phyloP scores from a whole-genome alignment of 192 early-diverging fungal species.

The Pilaira anomala region DNA sequence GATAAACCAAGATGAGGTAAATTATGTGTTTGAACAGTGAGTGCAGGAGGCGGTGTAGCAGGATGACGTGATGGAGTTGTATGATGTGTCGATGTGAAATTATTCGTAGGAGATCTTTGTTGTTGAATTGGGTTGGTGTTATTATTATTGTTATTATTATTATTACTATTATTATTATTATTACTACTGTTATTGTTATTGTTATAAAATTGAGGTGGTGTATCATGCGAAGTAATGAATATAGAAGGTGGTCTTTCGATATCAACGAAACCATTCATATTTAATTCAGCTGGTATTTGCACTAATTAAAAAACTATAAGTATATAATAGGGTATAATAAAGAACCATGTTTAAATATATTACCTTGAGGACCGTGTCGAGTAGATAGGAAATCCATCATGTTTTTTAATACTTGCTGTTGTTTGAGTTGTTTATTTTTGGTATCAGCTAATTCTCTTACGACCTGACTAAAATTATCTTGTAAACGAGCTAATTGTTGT shows the following conservation, averaged over 20 bases:
- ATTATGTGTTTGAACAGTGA: conserved; percentile 40
- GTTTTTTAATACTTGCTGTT: conserved; percentile 65
- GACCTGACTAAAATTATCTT: conserved; percentile 69
- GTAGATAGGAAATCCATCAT: conserved; percentile 56
- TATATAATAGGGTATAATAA: too few relatives aligned
- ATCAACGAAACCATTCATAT: background rate
- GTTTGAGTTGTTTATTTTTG: conserved; percentile 58
- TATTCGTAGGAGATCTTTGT: conserved; percentile 24
- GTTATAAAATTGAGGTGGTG: background rate
- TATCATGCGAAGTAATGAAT: conserved; percentile 56
- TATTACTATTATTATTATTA: too few relatives aligned
- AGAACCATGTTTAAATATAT: background rate
- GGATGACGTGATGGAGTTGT: conserved; percentile 11
- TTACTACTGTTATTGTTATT: too few relatives aligned
- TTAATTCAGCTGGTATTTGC: conserved; percentile 10
- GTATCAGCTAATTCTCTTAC: conserved; percentile 70
- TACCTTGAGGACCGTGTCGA: background rate
- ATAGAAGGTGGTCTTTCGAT: conserved; percentile 39
- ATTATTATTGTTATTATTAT: too few relatives aligned
- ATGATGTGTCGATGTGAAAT: conserved; percentile 1
- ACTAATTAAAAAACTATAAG: background rate
- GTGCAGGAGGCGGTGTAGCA: conserved; percentile 16
- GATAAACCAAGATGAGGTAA: conserved; percentile 5
- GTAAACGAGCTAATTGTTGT: conserved; percentile 68
- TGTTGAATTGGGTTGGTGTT: conserved; percentile 21